Evolutionary conservation across 2,329 filamentous ascomycete genomes (phyloP), one percentile per base, ranked within the genome.

Genomic region (Diaporthe capsici): DNA sequence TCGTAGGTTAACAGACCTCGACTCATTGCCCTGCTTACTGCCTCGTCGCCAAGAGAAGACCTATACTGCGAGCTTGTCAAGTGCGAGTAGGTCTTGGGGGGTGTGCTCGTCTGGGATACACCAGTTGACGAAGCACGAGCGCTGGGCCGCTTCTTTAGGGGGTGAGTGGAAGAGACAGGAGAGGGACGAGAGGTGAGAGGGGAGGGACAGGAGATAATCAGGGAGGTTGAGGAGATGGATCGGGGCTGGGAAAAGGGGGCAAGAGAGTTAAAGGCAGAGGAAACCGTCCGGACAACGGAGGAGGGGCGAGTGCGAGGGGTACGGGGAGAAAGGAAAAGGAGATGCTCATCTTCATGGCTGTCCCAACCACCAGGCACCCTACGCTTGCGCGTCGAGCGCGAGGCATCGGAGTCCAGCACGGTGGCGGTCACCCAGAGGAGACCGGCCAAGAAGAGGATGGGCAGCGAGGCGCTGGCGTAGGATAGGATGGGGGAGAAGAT

Each of bases 51-150:
- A 22, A 31, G 12, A 39, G 31, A 31, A 20, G 47, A 53, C 63
- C 63, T 68, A 68, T 25, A 20, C 65, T 68, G 65, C n/a, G 65
- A 68, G 34, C 4, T 68, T 68, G 65, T 68, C 65, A 39, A 53
- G 65, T 25, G 47, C 22, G 47, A 68, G 65, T 34, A 28, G 17
- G 49, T 53, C 49, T 34, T n/a, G 1, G 28, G 34, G 71, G 22
- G 2, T 55, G 71, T 55, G 71, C 28, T 53, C 49, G 47, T 73
- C 44, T 6, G 57, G 57, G n/a, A 49, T 73, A 60, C 65, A 68
- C 71, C 71, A 61, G 58, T 4, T 31, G 71, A 63, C 71, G 25
- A 55, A n/a, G 31, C 58, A 65, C 58, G 58, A 51, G 58, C 37
- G 71, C 55, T 39, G 58, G 44, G 57, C 44, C 44, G n/a, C 44